Evolutionary conservation across 2,329 filamentous ascomycete species (phyloP).

Genomic region (Ascochyta rabiei): DNA sequence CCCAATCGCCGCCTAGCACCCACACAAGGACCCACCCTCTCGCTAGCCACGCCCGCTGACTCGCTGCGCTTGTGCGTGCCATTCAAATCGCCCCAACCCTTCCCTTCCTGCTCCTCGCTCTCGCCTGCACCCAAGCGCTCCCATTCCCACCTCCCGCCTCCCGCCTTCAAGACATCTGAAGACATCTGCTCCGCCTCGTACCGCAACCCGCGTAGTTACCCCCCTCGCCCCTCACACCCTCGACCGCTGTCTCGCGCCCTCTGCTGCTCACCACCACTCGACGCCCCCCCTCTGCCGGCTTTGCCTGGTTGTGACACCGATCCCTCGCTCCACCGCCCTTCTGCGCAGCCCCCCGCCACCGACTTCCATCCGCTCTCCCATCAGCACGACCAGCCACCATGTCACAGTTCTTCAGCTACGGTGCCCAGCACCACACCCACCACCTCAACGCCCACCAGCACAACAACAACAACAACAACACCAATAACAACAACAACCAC

Average conservation of each 20-base stretch:
- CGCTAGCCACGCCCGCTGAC: slow-evolving; percentile 20
- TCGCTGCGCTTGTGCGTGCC: slow-evolving; percentile 14
- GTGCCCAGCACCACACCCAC: slow-evolving; percentile 52
- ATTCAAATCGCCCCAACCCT: slow-evolving; percentile 24
- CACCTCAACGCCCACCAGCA: slow-evolving; percentile 66
- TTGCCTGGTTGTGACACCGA: slow-evolving; percentile 35
- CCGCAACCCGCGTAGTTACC: slow-evolving; percentile 26
- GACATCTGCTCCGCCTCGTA: slow-evolving; percentile 33
- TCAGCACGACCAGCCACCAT: slow-evolving; percentile 43
- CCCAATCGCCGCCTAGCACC: slow-evolving; percentile 6
- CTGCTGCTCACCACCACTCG: slow-evolving; percentile 11
- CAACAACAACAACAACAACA: slow-evolving; percentile 62
- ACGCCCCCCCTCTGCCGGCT: slow-evolving; percentile 16
- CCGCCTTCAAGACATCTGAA: no score
- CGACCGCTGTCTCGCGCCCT: slow-evolving; percentile 17
- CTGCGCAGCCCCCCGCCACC: slow-evolving; percentile 27
- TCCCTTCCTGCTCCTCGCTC: slow-evolving; percentile 22
- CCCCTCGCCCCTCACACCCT: slow-evolving; percentile 16
- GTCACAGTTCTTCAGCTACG: slow-evolving; percentile 58
- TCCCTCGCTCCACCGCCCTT: slow-evolving; percentile 20
- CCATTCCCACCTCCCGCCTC: no score
- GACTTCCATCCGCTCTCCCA: slow-evolving; percentile 23
- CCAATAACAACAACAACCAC: slow-evolving; percentile 60
- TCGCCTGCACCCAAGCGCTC: slow-evolving; percentile 24
- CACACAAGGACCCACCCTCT: slow-evolving; percentile 8